These are phyloP conservation scores for Fusarium tuaranense DNA, from an alignment of 2,329 filamentous ascomycete species.

Conservation along the genomic window DNA sequence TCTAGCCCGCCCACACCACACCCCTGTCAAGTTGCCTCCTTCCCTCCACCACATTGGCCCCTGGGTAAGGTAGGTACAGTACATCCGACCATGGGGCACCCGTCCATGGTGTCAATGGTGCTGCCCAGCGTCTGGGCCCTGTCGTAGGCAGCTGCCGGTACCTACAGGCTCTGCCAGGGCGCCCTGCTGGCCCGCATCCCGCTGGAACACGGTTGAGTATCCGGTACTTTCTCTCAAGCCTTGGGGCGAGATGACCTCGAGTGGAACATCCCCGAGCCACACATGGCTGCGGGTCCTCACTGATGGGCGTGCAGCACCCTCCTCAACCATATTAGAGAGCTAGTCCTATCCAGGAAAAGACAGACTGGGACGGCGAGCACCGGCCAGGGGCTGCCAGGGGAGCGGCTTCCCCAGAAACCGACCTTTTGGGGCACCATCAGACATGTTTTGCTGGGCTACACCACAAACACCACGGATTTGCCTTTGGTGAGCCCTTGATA, in stretches of 20 bases:
- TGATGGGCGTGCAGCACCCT: conserved; percentile 46
- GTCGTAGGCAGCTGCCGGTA: conserved; percentile 35
- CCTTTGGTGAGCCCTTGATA: conserved; percentile 36
- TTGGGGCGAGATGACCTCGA: conserved; percentile 3
- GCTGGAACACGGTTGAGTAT: conserved; percentile 38
- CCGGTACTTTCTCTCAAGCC: conserved; percentile 37
- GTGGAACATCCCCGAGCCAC: conserved; percentile 42
- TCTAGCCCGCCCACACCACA: conserved; percentile 29
- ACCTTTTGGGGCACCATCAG: conserved; percentile 48
- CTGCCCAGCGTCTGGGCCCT: background rate
- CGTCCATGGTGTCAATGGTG: conserved; percentile 1
- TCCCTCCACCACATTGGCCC: conserved; percentile 27
- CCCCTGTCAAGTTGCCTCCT: conserved; percentile 35
- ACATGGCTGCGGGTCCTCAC: conserved; percentile 42
- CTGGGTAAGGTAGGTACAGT: conserved; percentile 26
- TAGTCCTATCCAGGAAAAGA: conserved; percentile 46
- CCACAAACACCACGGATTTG: conserved; percentile 18
- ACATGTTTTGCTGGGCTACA: conserved; percentile 38
- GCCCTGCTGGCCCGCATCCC: conserved; percentile 20
- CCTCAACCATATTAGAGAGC: conserved; percentile 59
- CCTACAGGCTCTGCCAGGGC: conserved; percentile 31
- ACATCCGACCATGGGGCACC: conserved; percentile 2
- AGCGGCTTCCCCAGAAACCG: conserved; percentile 45
- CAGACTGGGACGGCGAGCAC: conserved; percentile 28
- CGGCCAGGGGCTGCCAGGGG: conserved; percentile 44